These are phyloP conservation scores for Penicillium glabrum DNA, from an alignment of 2,329 filamentous ascomycete genomes.

Conservation along the genomic window DNA sequence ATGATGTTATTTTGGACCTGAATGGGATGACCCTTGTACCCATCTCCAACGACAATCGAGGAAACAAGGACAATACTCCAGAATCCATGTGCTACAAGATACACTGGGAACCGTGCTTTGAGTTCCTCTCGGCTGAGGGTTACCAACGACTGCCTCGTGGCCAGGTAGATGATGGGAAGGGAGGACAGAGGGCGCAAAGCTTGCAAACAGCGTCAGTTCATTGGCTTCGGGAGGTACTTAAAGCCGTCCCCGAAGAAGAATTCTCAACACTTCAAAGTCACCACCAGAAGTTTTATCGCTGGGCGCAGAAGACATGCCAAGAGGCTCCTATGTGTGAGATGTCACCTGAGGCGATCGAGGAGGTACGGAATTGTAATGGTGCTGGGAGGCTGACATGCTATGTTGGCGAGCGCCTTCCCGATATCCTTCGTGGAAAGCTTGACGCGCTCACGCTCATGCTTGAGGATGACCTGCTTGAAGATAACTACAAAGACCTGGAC, in stretches of 20 bases:
- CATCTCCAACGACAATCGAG: constrained; percentile 16
- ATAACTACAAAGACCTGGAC: constrained; percentile 23
- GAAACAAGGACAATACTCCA: constrained; percentile 11
- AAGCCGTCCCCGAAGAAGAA: constrained; percentile 11
- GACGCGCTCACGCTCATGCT: constrained; percentile 30
- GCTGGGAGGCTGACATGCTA: constrained; percentile 14
- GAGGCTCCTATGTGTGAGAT: neutral
- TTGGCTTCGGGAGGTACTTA: constrained; percentile 12
- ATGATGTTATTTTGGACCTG: constrained; percentile 14
- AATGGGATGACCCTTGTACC: constrained; percentile 16
- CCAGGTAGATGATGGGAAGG: constrained; percentile 6
- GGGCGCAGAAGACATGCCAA: constrained; percentile 17
- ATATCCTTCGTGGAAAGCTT: constrained; percentile 23
- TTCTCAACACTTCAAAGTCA: constrained; percentile 7
- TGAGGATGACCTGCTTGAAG: constrained; percentile 25
- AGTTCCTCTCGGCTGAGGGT: constrained; percentile 15
- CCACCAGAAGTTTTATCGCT: constrained; percentile 20
- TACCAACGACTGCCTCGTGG: constrained; percentile 15
- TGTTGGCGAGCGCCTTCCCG: constrained; percentile 20
- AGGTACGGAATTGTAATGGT: constrained; percentile 9
- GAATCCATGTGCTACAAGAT: constrained; percentile 20
- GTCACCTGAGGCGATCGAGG: constrained; percentile 6
- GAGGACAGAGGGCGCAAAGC: constrained; percentile 10
- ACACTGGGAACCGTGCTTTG: constrained; percentile 22
- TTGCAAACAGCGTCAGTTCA: constrained; percentile 17